Percentiles rank a stretch among this genome's conserved stretches.
Conservation (phyloP, 2,329 filamentous ascomycete species). For the Trematosphaeria pertusa region DNA sequence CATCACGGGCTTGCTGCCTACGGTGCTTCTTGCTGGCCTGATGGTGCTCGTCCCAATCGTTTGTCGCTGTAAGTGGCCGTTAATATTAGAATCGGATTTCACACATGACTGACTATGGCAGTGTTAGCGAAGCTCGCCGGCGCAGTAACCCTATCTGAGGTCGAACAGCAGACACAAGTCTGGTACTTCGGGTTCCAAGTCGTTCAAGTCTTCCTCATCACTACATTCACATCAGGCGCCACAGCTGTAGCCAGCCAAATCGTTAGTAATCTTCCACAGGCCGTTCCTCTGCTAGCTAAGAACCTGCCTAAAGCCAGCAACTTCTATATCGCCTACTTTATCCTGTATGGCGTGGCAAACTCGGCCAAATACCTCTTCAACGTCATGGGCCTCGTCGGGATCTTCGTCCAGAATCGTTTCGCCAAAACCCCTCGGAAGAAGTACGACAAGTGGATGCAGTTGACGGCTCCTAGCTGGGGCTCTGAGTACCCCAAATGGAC, state of each 20-base stretch:
- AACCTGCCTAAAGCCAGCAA: conserved; percentile 87
- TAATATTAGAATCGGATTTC: too few relatives aligned
- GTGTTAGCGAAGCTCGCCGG: conserved; percentile 47
- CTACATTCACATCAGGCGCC: conserved; percentile 81
- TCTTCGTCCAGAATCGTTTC: conserved; percentile 78
- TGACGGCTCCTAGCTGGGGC: conserved; percentile 54
- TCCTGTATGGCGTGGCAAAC: conserved; percentile 73
- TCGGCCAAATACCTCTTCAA: conserved; percentile 66
- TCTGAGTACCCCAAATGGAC: conserved; percentile 55
- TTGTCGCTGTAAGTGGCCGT: conserved; percentile 39
- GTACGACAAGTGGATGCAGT: conserved; percentile 51
- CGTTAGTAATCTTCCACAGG: conserved; percentile 64
- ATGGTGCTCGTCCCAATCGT: conserved; percentile 54
- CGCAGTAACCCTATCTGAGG: conserved; percentile 50
- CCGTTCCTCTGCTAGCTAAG: conserved; percentile 70
- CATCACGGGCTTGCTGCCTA: conserved; percentile 53
- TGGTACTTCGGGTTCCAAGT: conserved; percentile 92
- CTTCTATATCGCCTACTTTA: conserved; percentile 95
- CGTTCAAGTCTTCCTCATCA: conserved; percentile 90
- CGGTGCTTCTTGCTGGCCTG: conserved; percentile 50
- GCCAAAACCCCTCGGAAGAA: conserved; percentile 56
- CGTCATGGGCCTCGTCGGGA: conserved; percentile 78
- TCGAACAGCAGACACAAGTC: conserved; percentile 80
- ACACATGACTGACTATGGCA: conserved; percentile 10
- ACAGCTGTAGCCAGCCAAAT: conserved; percentile 65